A percentile compares a stretch with the other conserved stretches of the same genome.
These are phyloP conservation scores for Apiospora koreana DNA, from an alignment of 2,329 filamentous ascomycete genomes.

Conservation along the genomic window DNA sequence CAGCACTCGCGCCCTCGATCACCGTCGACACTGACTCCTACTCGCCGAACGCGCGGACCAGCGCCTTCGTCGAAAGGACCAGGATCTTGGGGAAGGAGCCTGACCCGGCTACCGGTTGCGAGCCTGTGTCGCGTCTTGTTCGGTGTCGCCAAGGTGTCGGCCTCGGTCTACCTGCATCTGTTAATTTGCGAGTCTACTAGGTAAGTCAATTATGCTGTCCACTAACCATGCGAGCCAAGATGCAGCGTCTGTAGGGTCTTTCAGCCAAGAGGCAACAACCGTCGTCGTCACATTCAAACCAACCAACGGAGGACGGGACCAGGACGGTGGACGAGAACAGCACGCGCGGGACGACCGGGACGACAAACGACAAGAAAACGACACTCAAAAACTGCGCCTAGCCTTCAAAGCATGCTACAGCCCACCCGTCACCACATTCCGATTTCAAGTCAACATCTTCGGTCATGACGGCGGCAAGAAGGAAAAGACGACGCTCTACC, in stretches of 20 bases:
- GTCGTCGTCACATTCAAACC: constrained; percentile 10
- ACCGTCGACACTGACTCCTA: constrained; percentile 14
- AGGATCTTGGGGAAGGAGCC: constrained; percentile 17
- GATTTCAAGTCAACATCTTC: constrained; percentile 12
- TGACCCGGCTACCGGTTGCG: constrained; percentile 13
- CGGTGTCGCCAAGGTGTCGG: neutral
- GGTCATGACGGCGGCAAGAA: constrained; percentile 12
- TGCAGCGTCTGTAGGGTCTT: no score
- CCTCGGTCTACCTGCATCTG: neutral
- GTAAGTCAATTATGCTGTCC: constrained; percentile 13
- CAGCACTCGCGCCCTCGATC: constrained; percentile 17
- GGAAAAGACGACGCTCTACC: constrained; percentile 12
- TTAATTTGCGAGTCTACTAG: neutral
- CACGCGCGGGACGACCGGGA: no score
- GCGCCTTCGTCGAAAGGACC: constrained; percentile 16
- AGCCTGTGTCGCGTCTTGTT: constrained; percentile 14
- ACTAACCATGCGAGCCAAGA: constrained; percentile 3
- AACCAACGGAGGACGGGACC: neutral
- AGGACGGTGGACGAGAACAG: neutral
- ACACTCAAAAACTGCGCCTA: constrained; percentile 9
- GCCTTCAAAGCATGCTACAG: constrained; percentile 12
- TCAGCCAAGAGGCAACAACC: constrained; percentile 6
- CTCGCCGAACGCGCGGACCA: constrained; percentile 12
- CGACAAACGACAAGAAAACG: neutral
- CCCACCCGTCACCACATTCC: constrained; percentile 12